phyloP scores from a whole-genome alignment of 129 eudicot species.

The Oenanthe sinensis region DNA sequence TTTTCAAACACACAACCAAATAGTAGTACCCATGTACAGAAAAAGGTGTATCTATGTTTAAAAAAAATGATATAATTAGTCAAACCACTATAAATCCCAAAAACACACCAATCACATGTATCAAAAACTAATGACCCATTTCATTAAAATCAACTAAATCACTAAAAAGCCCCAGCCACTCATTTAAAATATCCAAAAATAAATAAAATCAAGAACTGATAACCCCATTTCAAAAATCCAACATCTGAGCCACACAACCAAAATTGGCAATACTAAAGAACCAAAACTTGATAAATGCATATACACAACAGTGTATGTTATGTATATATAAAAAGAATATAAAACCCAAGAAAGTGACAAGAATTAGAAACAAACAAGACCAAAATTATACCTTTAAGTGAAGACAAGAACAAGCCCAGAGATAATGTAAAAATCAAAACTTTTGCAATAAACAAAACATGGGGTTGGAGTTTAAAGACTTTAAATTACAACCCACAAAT shows the following conservation, averaged over 20 bases:
- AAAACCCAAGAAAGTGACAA: background rate
- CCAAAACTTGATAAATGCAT: too few relatives aligned
- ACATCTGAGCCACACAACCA: background rate
- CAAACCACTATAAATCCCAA: background rate
- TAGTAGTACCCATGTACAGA: background rate
- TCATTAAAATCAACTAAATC: conserved; percentile 10
- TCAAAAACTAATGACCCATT: conserved; percentile 14
- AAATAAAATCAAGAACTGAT: background rate
- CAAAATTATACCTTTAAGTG: conserved; percentile 9
- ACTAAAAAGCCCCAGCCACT: background rate
- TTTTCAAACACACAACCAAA: background rate
- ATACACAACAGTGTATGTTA: background rate
- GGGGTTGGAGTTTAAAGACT: conserved; percentile 18
- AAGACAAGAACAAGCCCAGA: conserved; percentile 18
- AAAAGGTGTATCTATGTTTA: background rate
- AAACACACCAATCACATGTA: conserved; percentile 2
- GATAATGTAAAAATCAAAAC: background rate
- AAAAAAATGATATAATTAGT: background rate
- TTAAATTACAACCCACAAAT: background rate
- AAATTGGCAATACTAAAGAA: background rate
- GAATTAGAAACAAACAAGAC: background rate
- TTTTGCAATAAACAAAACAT: conserved; percentile 10
- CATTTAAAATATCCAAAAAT: background rate
- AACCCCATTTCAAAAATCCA: conserved; percentile 21
- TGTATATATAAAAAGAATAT: background rate